A percentile compares a stretch with the other conserved stretches of the same genome.
These are phyloP conservation scores for Chrysoporthe austroafricana DNA, from an alignment of 2,329 filamentous ascomycete genomes.

Conservation along the genomic window DNA sequence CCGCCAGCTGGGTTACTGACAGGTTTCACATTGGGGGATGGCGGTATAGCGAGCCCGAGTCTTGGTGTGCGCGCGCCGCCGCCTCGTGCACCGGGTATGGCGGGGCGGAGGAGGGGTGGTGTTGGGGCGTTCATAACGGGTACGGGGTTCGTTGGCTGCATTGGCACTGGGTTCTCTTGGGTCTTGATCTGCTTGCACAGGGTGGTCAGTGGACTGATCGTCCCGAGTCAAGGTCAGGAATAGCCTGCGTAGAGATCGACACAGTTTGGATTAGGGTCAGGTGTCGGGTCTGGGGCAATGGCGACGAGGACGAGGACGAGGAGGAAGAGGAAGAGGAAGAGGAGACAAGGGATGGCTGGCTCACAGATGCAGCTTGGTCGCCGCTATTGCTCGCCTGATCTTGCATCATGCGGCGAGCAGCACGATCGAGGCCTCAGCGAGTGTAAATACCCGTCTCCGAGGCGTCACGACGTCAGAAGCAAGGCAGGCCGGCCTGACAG, in stretches of 20 bases:
- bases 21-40: constrained; percentile 80
- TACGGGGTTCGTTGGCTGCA: constrained; percentile 35
- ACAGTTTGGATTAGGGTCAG: neutral
- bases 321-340: neutral
- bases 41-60: constrained; percentile 87
- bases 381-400: constrained; percentile 29
- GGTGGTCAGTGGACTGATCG: constrained; percentile 10
- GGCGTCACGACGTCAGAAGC: neutral
- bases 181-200: constrained; percentile 19
- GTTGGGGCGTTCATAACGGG: constrained; percentile 71
- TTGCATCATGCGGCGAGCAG: constrained; percentile 29
- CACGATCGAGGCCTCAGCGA: constrained; percentile 17
- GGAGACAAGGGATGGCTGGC: constrained; percentile 12
- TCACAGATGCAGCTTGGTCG: constrained; percentile 27
- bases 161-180: constrained; percentile 20
- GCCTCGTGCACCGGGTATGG: constrained; percentile 72
- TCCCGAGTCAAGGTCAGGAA: neutral
- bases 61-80: constrained; percentile 70
- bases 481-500: neutral
- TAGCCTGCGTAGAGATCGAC: neutral
- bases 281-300: constrained; percentile 5
- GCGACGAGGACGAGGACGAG: neutral
- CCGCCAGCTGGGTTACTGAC: constrained; percentile 56
- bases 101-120: constrained; percentile 80
- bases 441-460: constrained; percentile 1